These are phyloP conservation scores for Exidia glandulosa DNA, from an alignment of 768 basidiomycete genomes.

Conservation along the genomic window DNA sequence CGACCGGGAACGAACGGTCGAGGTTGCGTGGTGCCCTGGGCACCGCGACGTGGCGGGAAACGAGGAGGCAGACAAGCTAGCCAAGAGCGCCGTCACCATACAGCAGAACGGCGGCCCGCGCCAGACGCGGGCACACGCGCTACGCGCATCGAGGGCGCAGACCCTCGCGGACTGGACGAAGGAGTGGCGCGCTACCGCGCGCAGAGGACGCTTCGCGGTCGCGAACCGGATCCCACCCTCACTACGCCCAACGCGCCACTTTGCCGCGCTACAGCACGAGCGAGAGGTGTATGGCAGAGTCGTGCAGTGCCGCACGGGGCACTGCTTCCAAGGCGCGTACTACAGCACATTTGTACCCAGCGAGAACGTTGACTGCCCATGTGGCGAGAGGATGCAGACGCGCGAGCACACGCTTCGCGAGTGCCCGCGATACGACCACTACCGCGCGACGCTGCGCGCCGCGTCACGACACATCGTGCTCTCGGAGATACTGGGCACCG, in stretches of 20 bases:
- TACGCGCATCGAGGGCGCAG: not conserved
- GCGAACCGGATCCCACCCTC: slow-evolving; percentile 1
- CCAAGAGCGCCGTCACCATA: slow-evolving; percentile 8
- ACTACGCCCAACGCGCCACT: not conserved
- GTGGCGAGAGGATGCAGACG: slow-evolving; percentile 14
- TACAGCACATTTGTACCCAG: slow-evolving; percentile 11
- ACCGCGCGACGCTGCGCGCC: slow-evolving; percentile 9
- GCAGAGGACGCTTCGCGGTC: not conserved
- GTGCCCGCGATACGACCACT: slow-evolving; percentile 13
- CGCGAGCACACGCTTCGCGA: slow-evolving; percentile 14
- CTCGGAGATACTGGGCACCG: slow-evolving; percentile 13
- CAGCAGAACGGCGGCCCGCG: not conserved
- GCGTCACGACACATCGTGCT: slow-evolving; percentile 5
- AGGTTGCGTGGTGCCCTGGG: slow-evolving; percentile 15
- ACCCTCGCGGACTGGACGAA: not conserved
- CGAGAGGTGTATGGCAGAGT: slow-evolving; percentile 17
- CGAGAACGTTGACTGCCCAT: slow-evolving; percentile 15
- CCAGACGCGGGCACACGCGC: not conserved
- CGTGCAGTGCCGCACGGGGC: slow-evolving; percentile 18
- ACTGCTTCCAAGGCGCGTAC: slow-evolving; percentile 20
- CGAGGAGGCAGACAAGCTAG: slow-evolving; percentile 15
- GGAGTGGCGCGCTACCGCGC: not conserved
- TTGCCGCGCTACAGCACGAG: not conserved
- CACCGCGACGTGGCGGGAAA: slow-evolving; percentile 14
- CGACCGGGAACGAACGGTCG: slow-evolving; percentile 2